A percentile compares a stretch with the other conserved stretches of the same genome.
Evolutionary conservation across 176 grass and related monocot genomes (phyloP).

Genomic region (Cymbopogon citratus): DNA sequence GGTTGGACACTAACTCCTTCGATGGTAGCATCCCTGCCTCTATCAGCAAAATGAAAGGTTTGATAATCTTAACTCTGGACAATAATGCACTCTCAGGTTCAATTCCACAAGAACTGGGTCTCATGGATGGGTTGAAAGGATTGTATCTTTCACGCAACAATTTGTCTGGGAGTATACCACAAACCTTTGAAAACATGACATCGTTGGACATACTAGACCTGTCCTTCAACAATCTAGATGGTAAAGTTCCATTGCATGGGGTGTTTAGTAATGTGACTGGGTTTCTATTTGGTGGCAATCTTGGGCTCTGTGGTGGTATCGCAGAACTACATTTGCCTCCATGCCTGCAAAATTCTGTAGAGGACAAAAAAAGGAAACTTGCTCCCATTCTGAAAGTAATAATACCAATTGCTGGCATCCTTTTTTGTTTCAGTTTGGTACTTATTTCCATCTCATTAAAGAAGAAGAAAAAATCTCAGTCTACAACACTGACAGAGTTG

Average conservation of each 20-base stretch:
- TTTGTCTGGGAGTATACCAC: conserved; percentile 41
- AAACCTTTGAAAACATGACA: background rate
- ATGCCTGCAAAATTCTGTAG: background rate
- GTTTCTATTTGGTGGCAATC: conserved; percentile 34
- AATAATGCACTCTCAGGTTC: conserved; percentile 39
- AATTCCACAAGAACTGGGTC: conserved; percentile 38
- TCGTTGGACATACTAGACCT: conserved; percentile 33
- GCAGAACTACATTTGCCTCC: conserved; percentile 14
- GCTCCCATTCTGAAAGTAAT: background rate
- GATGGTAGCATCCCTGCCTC: conserved; percentile 24
- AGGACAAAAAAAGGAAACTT: background rate
- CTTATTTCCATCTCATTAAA: background rate
- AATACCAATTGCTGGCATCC: background rate
- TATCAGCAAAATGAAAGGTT: conserved; percentile 35
- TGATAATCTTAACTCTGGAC: conserved; percentile 25
- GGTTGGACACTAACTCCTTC: conserved; percentile 34
- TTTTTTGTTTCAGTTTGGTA: background rate
- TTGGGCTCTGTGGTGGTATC: conserved; percentile 35
- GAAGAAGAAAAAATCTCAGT: background rate
- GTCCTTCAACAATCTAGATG: conserved; percentile 43
- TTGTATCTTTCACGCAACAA: conserved; percentile 50
- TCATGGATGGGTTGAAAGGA: conserved; percentile 24
- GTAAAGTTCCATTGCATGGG: conserved; percentile 30
- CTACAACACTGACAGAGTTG: background rate
- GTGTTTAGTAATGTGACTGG: conserved; percentile 36